phyloP scores from a whole-genome alignment of 2,329 filamentous ascomycete genomes.

The Hypoxylon sp. region DNA sequence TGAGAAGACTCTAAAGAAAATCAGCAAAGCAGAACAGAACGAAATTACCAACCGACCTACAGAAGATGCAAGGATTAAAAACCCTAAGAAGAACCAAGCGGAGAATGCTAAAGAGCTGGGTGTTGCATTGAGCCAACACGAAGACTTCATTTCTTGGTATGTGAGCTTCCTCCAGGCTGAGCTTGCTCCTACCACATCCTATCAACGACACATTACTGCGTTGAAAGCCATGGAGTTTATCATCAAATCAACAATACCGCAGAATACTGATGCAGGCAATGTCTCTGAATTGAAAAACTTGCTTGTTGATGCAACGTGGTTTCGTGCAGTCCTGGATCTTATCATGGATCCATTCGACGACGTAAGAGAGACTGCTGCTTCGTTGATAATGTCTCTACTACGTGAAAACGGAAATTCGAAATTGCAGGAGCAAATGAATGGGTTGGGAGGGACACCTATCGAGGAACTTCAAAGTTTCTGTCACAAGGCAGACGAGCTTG shows the following conservation, averaged over 20 bases:
- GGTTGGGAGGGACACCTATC: conserved; percentile 32
- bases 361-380: conserved; percentile 70
- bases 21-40: conserved; percentile 29
- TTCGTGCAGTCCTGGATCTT: conserved; percentile 77
- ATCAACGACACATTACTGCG: conserved; percentile 86
- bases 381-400: conserved; percentile 60
- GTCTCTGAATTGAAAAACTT: conserved; percentile 51
- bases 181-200: conserved; percentile 82
- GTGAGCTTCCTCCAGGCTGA: conserved; percentile 75
- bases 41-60: background rate
- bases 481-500: conserved; percentile 62
- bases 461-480: conserved; percentile 58
- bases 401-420: conserved; percentile 46
- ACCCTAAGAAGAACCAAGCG: conserved; percentile 17
- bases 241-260: conserved; percentile 59
- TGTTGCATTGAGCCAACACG: conserved; percentile 59
- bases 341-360: conserved; percentile 93
- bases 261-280: conserved; percentile 57
- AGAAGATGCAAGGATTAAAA: conserved; percentile 9
- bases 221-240: conserved; percentile 75
- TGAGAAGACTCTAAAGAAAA: conserved; percentile 49
- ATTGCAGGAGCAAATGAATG: conserved; percentile 13
- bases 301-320: conserved; percentile 59
- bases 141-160: conserved; percentile 78
- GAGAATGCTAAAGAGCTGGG: conserved; percentile 39